These are phyloP conservation scores for Aspergillus hortae DNA, from an alignment of 2,329 filamentous ascomycete genomes.

Conservation along the genomic window DNA sequence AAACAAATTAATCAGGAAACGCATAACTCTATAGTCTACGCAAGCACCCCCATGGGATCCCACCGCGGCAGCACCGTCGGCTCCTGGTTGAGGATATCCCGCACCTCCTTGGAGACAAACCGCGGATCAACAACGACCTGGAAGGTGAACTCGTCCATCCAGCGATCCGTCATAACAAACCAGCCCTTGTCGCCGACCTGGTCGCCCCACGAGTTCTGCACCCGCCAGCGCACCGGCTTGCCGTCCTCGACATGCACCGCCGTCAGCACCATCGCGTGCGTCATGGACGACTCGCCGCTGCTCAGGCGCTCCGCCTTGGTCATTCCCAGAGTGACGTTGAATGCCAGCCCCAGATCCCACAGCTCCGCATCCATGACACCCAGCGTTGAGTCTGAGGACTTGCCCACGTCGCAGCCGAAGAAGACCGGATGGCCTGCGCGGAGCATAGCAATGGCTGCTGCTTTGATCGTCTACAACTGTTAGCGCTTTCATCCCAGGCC, in stretches of 20 bases:
- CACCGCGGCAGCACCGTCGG: slow-evolving; percentile 70
- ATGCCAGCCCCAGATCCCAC: slow-evolving; percentile 78
- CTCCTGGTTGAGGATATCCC: slow-evolving; percentile 66
- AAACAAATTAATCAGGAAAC: not conserved
- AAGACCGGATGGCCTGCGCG: slow-evolving; percentile 76
- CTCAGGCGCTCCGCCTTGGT: slow-evolving; percentile 71
- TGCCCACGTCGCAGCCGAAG: slow-evolving; percentile 84
- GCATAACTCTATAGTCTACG: slow-evolving; percentile 26
- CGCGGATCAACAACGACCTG: slow-evolving; percentile 79
- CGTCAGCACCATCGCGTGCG: slow-evolving; percentile 88
- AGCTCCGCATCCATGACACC: slow-evolving; percentile 80
- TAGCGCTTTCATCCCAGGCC: not conserved
- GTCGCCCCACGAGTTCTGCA: slow-evolving; percentile 82
- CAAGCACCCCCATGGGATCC: slow-evolving; percentile 76
- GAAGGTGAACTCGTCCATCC: slow-evolving; percentile 79
- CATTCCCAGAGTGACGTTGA: slow-evolving; percentile 71
- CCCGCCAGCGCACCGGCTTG: slow-evolving; percentile 71
- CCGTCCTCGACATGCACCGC: slow-evolving; percentile 73
- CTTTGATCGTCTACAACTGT: slow-evolving; percentile 57
- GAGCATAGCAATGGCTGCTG: slow-evolving; percentile 72
- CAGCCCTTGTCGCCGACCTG: slow-evolving; percentile 70
- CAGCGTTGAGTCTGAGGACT: slow-evolving; percentile 64
- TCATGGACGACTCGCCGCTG: slow-evolving; percentile 78
- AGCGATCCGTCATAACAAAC: slow-evolving; percentile 82
- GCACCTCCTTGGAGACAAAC: slow-evolving; percentile 62